Conservation (phyloP, 306 rosid species). For the Citrullus amarus region DNA sequence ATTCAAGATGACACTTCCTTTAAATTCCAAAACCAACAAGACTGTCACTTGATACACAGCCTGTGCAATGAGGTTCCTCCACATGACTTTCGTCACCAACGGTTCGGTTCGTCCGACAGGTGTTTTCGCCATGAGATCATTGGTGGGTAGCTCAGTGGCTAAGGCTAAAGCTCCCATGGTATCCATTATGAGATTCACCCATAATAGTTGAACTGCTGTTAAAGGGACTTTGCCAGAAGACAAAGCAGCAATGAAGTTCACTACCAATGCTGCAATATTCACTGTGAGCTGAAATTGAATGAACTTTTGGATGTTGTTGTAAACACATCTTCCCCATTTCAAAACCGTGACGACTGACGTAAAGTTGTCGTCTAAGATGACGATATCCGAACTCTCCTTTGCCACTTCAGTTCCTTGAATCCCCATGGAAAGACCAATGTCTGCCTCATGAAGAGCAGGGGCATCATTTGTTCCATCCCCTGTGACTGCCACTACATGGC, state of each 20-base stretch:
- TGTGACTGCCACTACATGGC: slow-evolving; percentile 22
- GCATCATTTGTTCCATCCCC: slow-evolving; percentile 22
- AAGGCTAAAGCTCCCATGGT: slow-evolving; percentile 25
- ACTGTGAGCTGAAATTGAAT: slow-evolving; percentile 21
- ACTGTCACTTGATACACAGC: slow-evolving; percentile 16
- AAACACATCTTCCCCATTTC: slow-evolving; percentile 20
- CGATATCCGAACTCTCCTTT: slow-evolving; percentile 19
- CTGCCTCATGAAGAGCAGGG: slow-evolving; percentile 18
- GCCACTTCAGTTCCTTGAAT: slow-evolving; percentile 23
- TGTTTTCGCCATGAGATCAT: slow-evolving; percentile 12
- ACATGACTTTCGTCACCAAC: slow-evolving; percentile 15
- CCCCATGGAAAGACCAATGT: slow-evolving; percentile 24
- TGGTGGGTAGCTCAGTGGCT: slow-evolving; percentile 13
- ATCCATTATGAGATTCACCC: slow-evolving; percentile 24
- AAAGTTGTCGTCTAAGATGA: slow-evolving; percentile 16
- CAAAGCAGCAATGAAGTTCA: slow-evolving; percentile 13
- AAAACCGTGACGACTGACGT: slow-evolving; percentile 8
- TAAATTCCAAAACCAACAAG: slow-evolving; percentile 10
- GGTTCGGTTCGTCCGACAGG: slow-evolving; percentile 11
- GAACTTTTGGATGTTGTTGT: slow-evolving; percentile 18
- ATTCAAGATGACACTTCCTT: slow-evolving; percentile 16
- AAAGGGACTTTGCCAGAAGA: slow-evolving; percentile 15
- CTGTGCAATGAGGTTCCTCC: slow-evolving; percentile 21
- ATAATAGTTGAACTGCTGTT: slow-evolving; percentile 16
- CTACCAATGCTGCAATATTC: slow-evolving; percentile 12